Conservation (phyloP, 441 rosid species). For the Corymbia calophylla region DNA sequence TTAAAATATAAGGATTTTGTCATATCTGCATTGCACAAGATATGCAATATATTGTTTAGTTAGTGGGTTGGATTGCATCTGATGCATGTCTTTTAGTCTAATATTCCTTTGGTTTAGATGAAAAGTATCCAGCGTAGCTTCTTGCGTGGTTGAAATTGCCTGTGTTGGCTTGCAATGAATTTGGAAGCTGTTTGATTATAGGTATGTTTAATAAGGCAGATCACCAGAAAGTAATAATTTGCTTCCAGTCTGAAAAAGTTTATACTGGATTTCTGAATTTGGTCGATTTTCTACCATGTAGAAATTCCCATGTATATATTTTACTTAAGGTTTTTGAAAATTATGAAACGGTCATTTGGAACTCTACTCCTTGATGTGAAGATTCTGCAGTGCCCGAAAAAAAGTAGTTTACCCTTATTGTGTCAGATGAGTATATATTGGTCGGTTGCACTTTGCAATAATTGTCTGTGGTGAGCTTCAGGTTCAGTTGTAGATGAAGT, state of each 20-base stretch:
- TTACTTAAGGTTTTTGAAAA: neutral
- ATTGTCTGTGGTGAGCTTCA: neutral
- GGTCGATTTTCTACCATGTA: neutral
- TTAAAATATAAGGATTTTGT: neutral
- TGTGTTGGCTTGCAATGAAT: neutral
- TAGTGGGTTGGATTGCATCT: neutral
- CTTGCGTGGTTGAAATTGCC: neutral
- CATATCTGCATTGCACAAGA: neutral
- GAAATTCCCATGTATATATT: neutral
- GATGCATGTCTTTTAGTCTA: neutral
- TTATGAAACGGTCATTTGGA: neutral
- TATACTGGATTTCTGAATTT: neutral
- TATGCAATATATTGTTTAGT: neutral
- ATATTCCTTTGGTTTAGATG: neutral
- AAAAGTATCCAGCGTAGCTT: neutral
- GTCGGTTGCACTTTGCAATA: neutral
- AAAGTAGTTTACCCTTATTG: neutral
- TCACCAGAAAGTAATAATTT: neutral
- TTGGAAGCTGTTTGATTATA: neutral
- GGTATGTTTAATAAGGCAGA: neutral
- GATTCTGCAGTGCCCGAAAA: neutral
- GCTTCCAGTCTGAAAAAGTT: neutral
- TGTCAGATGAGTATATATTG: neutral
- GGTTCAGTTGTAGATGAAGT: neutral
- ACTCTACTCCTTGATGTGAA: neutral